Base-by-base conservation (phyloP, 306 rosid species). In the Leucaena leucocephala region DNA sequence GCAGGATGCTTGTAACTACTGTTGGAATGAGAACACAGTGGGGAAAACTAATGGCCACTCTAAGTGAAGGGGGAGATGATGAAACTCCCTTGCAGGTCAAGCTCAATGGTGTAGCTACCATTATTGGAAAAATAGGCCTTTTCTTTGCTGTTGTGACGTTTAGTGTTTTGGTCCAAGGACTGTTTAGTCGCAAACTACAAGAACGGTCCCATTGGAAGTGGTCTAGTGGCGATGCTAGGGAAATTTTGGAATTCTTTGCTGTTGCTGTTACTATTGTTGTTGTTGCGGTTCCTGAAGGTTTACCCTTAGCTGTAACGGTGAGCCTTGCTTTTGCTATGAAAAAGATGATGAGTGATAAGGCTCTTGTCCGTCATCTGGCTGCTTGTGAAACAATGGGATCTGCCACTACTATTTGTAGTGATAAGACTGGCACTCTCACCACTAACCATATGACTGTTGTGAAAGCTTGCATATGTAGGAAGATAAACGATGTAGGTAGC, bases 321-420 rank as follows among this genome's bases (percentile, higher is more conserved):
- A 95, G 99, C 82, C 99, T 93, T 81, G 99, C 99, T 72, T 95
- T 95, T 79, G 98, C 99, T 48, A 95, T 95, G 99, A 95, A 95
- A 85, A 95, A 93, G 75, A 93, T 95, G 99, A 95, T 95, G 99
- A 95, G 90, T 17, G 98, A 95, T 78, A 95, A 93, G 92, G 99
- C 99, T 80, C 98, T 93, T 63, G 99, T 95, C 78, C 88, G 98
- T 65, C 66, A 95, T 86, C 82, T 95, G 88, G 99, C 99, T 84
- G 99, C 99, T 76, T 95, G 99, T 66, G 99, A 95, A 91, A 95
- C 99, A 43, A 95, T 95, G 99, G 99, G 99, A 83, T 95, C 99
- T 22, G 89, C 96, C 59, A 95, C 98, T 68, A 91, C 91, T 58
- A 91, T 95, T 82, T 95, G 99, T 80, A 95, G 98, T 81, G 99